Evolutionary conservation across 352 stramenopile genomes (phyloP).

Genomic region (Phytopythium vexans): DNA sequence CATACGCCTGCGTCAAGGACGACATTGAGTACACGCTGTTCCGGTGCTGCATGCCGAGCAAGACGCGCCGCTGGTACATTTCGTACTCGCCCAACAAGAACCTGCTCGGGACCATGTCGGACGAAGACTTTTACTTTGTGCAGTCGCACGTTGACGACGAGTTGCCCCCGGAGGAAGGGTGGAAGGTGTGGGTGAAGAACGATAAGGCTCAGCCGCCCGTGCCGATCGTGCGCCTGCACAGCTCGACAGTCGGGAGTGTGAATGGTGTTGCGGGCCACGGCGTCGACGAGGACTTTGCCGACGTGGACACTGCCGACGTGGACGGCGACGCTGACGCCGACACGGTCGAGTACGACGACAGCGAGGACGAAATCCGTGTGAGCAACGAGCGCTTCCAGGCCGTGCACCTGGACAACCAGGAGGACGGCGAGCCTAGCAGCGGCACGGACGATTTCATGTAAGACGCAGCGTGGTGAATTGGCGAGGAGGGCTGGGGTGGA

Average conservation of each 20-base stretch:
- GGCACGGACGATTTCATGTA: slow-evolving; percentile 81
- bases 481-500: too few relatives aligned
- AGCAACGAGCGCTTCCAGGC: slow-evolving; percentile 89
- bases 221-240: slow-evolving; percentile 65
- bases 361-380: slow-evolving; percentile 86
- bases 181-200: slow-evolving; percentile 88
- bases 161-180: slow-evolving; percentile 66
- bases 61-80: slow-evolving; percentile 98
- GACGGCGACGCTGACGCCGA: slow-evolving; percentile 76
- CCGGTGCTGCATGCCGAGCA: slow-evolving; percentile 97
- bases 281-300: slow-evolving; percentile 9
- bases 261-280: slow-evolving; percentile 1
- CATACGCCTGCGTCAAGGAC: slow-evolving; percentile 63
- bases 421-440: slow-evolving; percentile 54
- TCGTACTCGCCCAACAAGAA: slow-evolving; percentile 92
- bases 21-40: slow-evolving; percentile 93
- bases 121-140: slow-evolving; percentile 88
- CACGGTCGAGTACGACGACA: slow-evolving; percentile 88
- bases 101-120: slow-evolving; percentile 77
- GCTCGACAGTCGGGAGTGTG: slow-evolving; percentile 48
- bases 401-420: slow-evolving; percentile 83
- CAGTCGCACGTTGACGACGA: slow-evolving; percentile 81
- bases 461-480: slow-evolving; percentile 3
- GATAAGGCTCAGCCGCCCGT: slow-evolving; percentile 61
- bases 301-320: slow-evolving; percentile 30